Evolutionary conservation across 2,329 filamentous ascomycete species (phyloP), one percentile per base, ranked within the genome.

Genomic region (Endocalyx cinctus): DNA sequence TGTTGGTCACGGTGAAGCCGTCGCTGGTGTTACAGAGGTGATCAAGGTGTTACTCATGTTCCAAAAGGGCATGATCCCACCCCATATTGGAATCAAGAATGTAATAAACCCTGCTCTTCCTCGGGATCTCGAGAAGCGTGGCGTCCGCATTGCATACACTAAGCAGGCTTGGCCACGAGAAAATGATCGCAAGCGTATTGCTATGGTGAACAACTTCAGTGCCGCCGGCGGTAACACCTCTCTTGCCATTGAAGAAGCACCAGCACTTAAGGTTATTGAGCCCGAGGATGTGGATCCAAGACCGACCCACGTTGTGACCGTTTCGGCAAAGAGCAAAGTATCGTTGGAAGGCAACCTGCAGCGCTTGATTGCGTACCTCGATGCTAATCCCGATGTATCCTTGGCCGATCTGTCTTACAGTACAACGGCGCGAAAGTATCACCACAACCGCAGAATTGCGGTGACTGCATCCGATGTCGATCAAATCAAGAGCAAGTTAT

Each of bases 351-450:
- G 61, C 28, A 82, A 82, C 39, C 59, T 74, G 1, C 58, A 72
- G 38, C 58, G 62, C 18, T 58, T 81, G 6, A 55, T 75, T 4
- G 45, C 48, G 2, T 77, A 69, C 52, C 61, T 80, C 38, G 65
- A 69, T 11, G 35, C 52, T n/a, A 58, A 68, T 20, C 61, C 68
- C 2, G 62, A 71, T 5, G 61, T 66, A 1, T 64, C 69, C 1
- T 48, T 81, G 6, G 60, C 67, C 2, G 61, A 74, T 35, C 54
- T 84, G 2, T 70, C 79, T 0, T 84, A 84, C 54, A 81, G 77
- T 1, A 78, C 74, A 1, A 82, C 77, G 2, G 81, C 80, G 5
- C 69, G 79, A 8, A 68, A 74, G 14, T 67, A 72, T 8, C 77
- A 80, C 37, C 69, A 77, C 51, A 57, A 63, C 40, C 67, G 66